phyloP scores from a whole-genome alignment of 495 filamentous ascomycete species.

The Neurospora sp. region DNA sequence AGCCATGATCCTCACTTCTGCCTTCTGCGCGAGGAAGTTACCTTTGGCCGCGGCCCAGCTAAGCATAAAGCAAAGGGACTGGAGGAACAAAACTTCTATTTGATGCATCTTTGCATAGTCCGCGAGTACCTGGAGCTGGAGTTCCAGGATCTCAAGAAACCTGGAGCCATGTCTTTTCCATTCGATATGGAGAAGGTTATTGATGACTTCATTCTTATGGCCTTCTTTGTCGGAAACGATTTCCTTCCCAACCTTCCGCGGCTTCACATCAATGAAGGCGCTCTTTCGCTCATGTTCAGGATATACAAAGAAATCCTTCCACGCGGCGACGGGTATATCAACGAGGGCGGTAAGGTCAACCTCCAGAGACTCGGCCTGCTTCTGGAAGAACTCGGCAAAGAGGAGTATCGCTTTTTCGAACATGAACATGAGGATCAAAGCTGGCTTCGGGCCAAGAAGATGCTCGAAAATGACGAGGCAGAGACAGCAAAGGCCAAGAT shows the following conservation, averaged over 20 bases:
- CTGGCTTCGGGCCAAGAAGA: conserved; percentile 83
- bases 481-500: conserved; percentile 40
- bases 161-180: conserved; percentile 61
- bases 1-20: conserved; percentile 99
- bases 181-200: conserved; percentile 96
- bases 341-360: conserved; percentile 87
- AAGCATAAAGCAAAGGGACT: conserved; percentile 87
- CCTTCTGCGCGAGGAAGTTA: conserved; percentile 93
- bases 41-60: conserved; percentile 70
- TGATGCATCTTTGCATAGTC: conserved; percentile 95
- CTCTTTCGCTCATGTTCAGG: conserved; percentile 91
- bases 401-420: conserved; percentile 88
- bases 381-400: conserved; percentile 65
- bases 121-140: conserved; percentile 94
- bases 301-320: conserved; percentile 88
- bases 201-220: conserved; percentile 99
- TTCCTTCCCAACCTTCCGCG: conserved; percentile 95
- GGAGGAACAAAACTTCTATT: conserved; percentile 97
- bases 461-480: conserved; percentile 42
- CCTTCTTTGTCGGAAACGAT: conserved; percentile 99
- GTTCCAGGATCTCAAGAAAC: conserved; percentile 82
- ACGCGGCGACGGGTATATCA: conserved; percentile 89
- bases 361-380: conserved; percentile 66
- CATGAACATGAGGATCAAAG: conserved; percentile 74
- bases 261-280: conserved; percentile 97